Evolutionary conservation across 2,329 filamentous ascomycete genomes (phyloP), one percentile per base, ranked within the genome.

Genomic region (Thelonectria blattea): DNA sequence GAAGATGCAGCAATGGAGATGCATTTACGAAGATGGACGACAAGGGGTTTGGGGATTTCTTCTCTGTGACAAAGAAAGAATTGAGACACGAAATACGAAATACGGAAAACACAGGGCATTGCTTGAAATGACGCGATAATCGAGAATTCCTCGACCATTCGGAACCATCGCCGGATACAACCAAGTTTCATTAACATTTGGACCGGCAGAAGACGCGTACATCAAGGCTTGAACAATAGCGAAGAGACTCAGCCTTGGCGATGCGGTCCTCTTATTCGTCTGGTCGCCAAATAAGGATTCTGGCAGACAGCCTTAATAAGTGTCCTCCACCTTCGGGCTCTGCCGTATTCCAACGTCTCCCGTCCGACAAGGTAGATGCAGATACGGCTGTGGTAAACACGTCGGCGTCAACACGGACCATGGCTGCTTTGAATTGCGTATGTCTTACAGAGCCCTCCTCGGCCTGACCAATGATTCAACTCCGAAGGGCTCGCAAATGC

Each of bases 351-450:
- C 27, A 30, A 9, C 22, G 22, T 4, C 27, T 30, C 27, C 27
- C 8, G 5, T 30, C 27, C 27, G 27, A 30, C 27, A 30, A 30
- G 8, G 27, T 2, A 30, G 27, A 30, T 30, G 27, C 27, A 47
- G 22, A 47, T 47, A 15, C 24, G 45, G 45, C 45, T 27, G 20
- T 47, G 45, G 24, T 30, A 10, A 20, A 2, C 14, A 51, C 24
- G 52, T 20, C 43, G 34, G 43, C 52, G 57, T 61, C 48, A 53
- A 58, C 22, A 27, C 42, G 41, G 32, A 52, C 15, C 56, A 58
- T 52, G n/a, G 47, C 43, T 22, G 32, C 15, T n/a, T 47, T 4
- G 20, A 30, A 47, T 47, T 47, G 22, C 45, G 45, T 47, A 47
- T 27, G 45, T 20, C 20, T 30, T 30, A 32, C 30, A 10, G 11